A percentile compares a stretch with the other conserved stretches of the same genome.
Conservation (phyloP, 306 rosid genomes). For the Rosa lucieae region DNA sequence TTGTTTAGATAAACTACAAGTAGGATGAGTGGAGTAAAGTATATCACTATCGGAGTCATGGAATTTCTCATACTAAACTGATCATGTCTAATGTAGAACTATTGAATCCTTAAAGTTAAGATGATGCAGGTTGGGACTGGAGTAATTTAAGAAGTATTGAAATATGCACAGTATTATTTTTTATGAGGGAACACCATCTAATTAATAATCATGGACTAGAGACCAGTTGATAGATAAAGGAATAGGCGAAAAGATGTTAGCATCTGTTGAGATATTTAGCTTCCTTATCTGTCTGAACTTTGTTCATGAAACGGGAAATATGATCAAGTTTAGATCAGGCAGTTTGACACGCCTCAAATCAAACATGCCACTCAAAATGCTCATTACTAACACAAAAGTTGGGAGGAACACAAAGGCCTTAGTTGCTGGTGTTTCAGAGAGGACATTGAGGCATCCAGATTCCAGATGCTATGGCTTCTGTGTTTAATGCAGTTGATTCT, state of each 20-base stretch:
- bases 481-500: constrained; percentile 82
- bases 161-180: neutral
- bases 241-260: neutral
- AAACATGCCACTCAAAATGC: constrained; percentile 75
- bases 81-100: neutral
- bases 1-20: neutral
- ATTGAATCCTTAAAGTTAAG: neutral
- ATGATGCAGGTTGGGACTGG: neutral
- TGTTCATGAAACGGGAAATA: constrained; percentile 61
- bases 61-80: neutral
- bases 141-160: neutral
- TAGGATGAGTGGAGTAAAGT: neutral
- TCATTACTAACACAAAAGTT: constrained; percentile 88
- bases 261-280: neutral
- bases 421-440: constrained; percentile 92
- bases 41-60: neutral
- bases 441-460: constrained; percentile 64
- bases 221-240: neutral
- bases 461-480: constrained; percentile 64
- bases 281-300: neutral
- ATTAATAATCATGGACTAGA: neutral
- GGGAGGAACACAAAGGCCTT: constrained; percentile 95
- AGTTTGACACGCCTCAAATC: constrained; percentile 54
- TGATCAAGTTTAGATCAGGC: constrained; percentile 89
- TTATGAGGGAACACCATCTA: neutral